phyloP scores from a whole-genome alignment of 1,284 basidiomycete species.

The Agroathelia rolfsii region DNA sequence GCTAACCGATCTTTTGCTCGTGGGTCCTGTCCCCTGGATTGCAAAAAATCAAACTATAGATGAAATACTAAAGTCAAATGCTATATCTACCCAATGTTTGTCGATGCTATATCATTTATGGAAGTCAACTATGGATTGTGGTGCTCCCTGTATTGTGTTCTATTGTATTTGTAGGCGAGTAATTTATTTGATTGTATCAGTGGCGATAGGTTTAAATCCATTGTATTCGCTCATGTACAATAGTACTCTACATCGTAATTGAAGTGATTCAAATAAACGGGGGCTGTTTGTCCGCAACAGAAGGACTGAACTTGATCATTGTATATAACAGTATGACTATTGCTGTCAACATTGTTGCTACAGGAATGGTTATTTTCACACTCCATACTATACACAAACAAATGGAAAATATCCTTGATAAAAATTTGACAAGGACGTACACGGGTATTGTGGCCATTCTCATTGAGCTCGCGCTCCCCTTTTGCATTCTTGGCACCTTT shows the following conservation, averaged over 20 bases:
- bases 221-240: slow-evolving; percentile 5
- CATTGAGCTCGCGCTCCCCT: slow-evolving; percentile 12
- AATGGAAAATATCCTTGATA: slow-evolving; percentile 9
- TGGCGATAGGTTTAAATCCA: neutral
- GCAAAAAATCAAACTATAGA: too few species aligned
- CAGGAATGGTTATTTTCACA: slow-evolving; percentile 10
- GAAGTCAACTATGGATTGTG: slow-evolving; percentile 7
- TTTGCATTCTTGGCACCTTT: slow-evolving; percentile 16
- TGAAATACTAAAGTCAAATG: neutral
- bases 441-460: slow-evolving; percentile 10
- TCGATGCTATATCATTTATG: slow-evolving; percentile 18
- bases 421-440: slow-evolving; percentile 10
- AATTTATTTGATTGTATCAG: slow-evolving; percentile 5
- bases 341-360: slow-evolving; percentile 14
- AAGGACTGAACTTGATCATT: too few species aligned
- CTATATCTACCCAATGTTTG: slow-evolving; percentile 12
- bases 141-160: slow-evolving; percentile 14
- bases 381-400: slow-evolving; percentile 9
- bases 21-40: too few species aligned
- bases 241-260: slow-evolving; percentile 14
- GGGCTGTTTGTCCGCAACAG: slow-evolving; percentile 8
- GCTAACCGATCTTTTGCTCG: slow-evolving; percentile 18
- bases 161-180: slow-evolving; percentile 11
- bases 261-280: slow-evolving; percentile 11
- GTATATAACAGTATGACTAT: slow-evolving; percentile 16